Conservation (phyloP, 441 rosid species). For the Croton laevigatus region DNA sequence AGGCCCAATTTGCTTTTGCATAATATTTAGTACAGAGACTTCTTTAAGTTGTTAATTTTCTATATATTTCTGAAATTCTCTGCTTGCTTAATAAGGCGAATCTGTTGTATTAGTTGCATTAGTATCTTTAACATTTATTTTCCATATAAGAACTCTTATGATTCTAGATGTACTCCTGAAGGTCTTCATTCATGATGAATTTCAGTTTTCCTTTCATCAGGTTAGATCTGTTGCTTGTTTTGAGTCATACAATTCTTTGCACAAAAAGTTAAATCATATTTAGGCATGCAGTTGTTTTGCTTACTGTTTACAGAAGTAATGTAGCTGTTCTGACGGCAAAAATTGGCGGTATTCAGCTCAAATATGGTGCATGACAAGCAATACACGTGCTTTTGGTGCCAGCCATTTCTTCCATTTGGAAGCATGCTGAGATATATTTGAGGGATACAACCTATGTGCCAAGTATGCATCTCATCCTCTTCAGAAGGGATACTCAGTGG, state of each 20-base stretch:
- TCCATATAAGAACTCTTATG: not conserved
- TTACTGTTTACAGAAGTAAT: slow-evolving; percentile 5
- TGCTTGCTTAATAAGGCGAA: not conserved
- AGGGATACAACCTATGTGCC: not conserved
- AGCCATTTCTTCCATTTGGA: not conserved
- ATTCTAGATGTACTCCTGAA: not conserved
- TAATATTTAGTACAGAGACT: not conserved
- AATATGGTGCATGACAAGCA: not conserved
- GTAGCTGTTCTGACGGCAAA: not conserved
- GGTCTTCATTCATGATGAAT: not conserved
- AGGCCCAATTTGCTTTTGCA: not conserved
- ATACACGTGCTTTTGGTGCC: not conserved
- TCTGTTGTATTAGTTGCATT: not conserved
- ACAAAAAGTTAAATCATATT: too few relatives aligned
- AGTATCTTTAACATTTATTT: not conserved
- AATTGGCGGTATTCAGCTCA: not conserved
- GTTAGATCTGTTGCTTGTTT: not conserved
- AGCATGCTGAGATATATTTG: not conserved
- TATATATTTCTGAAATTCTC: not conserved
- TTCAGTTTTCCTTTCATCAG: too few relatives aligned
- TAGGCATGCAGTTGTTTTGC: too few relatives aligned
- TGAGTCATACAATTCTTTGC: not conserved
- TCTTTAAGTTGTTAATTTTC: not conserved
- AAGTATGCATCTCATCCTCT: too few relatives aligned
- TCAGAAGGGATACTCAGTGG: too few relatives aligned